Percentiles rank a stretch among this genome's conserved stretches.
phyloP scores from a whole-genome alignment of 1,284 basidiomycete genomes.

The Naganishia liquefaciens region DNA sequence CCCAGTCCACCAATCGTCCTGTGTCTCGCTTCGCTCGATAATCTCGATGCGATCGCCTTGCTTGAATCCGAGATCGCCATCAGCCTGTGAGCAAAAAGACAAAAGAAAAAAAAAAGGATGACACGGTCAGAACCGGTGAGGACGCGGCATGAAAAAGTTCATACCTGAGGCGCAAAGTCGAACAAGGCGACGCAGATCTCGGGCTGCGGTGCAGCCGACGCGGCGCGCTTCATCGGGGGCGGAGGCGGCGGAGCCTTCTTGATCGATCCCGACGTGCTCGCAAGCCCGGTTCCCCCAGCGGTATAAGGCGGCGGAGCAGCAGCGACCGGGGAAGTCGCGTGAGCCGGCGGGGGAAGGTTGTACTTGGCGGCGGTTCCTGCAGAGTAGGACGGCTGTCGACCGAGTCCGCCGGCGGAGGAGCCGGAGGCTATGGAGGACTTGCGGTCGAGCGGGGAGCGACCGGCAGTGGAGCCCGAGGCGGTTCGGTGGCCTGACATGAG shows the following conservation, averaged over 20 bases:
- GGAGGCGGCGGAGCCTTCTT: slow-evolving; percentile 87
- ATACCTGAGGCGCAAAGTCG: slow-evolving; percentile 83
- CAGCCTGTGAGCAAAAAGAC: slow-evolving; percentile 61
- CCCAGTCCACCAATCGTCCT: slow-evolving; percentile 99
- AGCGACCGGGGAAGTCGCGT: slow-evolving; percentile 43
- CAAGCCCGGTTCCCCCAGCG: slow-evolving; percentile 56
- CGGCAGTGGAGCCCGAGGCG: slow-evolving; percentile 39
- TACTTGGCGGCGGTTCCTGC: slow-evolving; percentile 46
- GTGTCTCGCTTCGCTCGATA: slow-evolving; percentile 75
- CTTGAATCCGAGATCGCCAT: slow-evolving; percentile 88
- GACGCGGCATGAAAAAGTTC: slow-evolving; percentile 9
- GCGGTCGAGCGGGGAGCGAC: slow-evolving; percentile 35
- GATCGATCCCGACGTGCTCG: slow-evolving; percentile 55
- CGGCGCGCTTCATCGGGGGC: slow-evolving; percentile 75
- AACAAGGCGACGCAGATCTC: slow-evolving; percentile 91
- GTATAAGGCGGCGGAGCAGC: slow-evolving; percentile 49
- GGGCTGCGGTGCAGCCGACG: slow-evolving; percentile 59
- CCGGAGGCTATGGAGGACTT: slow-evolving; percentile 57
- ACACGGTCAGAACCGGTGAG: background rate
- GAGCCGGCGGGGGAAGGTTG: slow-evolving; percentile 54
- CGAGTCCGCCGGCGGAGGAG: slow-evolving; percentile 41
- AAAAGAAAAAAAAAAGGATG: background rate
- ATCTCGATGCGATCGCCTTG: slow-evolving; percentile 94
- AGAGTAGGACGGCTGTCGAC: slow-evolving; percentile 53
- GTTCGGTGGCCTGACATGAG: slow-evolving; percentile 46